phyloP scores from a whole-genome alignment of 331 rosid species.

The Prunus yedoensis region DNA sequence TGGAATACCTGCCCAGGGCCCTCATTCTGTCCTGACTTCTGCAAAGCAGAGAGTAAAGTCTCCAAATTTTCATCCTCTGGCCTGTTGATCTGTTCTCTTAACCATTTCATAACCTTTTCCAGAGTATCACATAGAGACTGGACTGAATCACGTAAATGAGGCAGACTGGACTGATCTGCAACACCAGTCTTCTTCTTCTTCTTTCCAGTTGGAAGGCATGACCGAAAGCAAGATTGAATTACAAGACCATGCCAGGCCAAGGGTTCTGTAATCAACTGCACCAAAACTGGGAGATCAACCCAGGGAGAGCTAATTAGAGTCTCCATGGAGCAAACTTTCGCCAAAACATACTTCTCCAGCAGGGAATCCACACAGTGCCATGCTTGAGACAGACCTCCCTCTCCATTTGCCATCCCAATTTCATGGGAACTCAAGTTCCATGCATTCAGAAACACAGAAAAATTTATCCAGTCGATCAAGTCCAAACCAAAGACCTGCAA shows the following conservation, averaged over 20 bases:
- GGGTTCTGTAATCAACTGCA: constrained; percentile 81
- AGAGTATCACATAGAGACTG: constrained; percentile 44
- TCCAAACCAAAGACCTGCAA: constrained; percentile 71
- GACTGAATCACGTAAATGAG: constrained; percentile 50
- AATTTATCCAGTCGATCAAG: constrained; percentile 90
- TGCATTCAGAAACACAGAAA: constrained; percentile 74
- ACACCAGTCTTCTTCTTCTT: constrained; percentile 85
- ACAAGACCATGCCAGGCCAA: constrained; percentile 93
- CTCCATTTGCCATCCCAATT: constrained; percentile 41
- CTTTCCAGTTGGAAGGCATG: constrained; percentile 75
- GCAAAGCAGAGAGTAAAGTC: constrained; percentile 43
- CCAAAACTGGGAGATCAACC: constrained; percentile 49
- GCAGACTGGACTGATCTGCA: constrained; percentile 41
- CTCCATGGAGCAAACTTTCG: constrained; percentile 44
- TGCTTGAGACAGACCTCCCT: constrained; percentile 35
- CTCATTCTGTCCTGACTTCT: constrained; percentile 42
- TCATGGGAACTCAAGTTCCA: constrained; percentile 81
- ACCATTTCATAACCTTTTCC: constrained; percentile 64
- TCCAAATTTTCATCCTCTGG: constrained; percentile 68
- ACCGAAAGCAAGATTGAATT: constrained; percentile 71
- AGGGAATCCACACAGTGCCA: constrained; percentile 68
- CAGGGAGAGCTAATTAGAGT: constrained; percentile 52
- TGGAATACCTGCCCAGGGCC: constrained; percentile 73
- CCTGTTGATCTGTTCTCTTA: constrained; percentile 51
- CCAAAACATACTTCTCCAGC: constrained; percentile 61